A percentile compares a stretch with the other conserved stretches of the same genome.
phyloP scores from a whole-genome alignment of 2,329 filamentous ascomycete species.

The Colletotrichum theobromicola region DNA sequence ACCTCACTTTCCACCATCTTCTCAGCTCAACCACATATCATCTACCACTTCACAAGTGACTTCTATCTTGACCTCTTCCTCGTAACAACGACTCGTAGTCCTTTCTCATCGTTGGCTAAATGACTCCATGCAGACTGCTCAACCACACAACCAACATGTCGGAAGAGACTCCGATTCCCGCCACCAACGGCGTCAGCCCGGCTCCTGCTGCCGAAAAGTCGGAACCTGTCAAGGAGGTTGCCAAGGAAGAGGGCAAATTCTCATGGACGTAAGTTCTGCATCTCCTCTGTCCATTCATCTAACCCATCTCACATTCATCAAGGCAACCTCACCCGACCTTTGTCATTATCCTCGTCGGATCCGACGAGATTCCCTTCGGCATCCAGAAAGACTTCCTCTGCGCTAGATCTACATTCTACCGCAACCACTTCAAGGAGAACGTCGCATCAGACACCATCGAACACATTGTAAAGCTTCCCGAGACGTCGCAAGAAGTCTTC shows the following conservation, averaged over 20 bases:
- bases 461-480: slow-evolving; percentile 54
- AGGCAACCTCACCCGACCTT: slow-evolving; percentile 62
- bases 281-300: not conserved
- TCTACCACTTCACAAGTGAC: not conserved
- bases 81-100: not conserved
- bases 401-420: slow-evolving; percentile 54
- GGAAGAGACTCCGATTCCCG: not conserved
- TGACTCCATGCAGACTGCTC: not conserved
- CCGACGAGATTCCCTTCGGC: slow-evolving; percentile 58
- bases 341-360: slow-evolving; percentile 59
- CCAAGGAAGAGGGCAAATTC: slow-evolving; percentile 25
- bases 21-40: not conserved
- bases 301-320: slow-evolving; percentile 15
- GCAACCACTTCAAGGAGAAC: slow-evolving; percentile 45
- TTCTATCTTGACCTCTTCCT: not conserved
- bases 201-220: not conserved
- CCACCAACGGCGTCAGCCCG: not conserved
- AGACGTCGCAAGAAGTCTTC: slow-evolving; percentile 55
- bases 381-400: slow-evolving; percentile 65
- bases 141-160: slow-evolving; percentile 2
- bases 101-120: not conserved
- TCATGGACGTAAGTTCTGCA: slow-evolving; percentile 42
- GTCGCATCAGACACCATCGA: slow-evolving; percentile 47
- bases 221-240: not conserved
- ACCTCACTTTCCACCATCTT: not conserved